Evolutionary conservation across 768 basidiomycete genomes (phyloP).

Genomic region (Suillus alpinus): DNA sequence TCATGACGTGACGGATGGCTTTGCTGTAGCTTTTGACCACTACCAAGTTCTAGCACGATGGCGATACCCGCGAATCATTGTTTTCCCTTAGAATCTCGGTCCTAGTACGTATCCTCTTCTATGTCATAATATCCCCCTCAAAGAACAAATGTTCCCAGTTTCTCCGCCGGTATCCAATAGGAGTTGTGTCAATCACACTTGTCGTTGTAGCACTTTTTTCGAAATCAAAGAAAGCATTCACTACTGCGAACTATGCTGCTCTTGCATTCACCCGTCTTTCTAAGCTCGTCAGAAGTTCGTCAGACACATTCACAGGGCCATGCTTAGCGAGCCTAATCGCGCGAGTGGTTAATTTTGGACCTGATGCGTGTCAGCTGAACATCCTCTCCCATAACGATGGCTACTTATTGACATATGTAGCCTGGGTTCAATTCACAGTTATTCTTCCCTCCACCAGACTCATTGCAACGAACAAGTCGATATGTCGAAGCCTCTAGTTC

Average conservation of each 20-base stretch:
- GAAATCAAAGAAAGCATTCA: background rate
- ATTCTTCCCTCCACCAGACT: background rate
- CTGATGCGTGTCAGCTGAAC: background rate
- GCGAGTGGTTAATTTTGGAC: background rate
- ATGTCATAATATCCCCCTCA: background rate
- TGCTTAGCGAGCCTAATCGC: background rate
- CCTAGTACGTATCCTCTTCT: background rate
- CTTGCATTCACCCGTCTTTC: background rate
- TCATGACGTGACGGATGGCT: background rate
- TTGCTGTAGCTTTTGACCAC: background rate
- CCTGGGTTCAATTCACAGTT: no score
- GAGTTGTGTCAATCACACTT: background rate
- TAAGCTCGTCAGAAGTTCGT: background rate
- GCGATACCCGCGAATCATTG: background rate
- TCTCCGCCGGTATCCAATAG: background rate
- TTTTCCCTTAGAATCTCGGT: background rate
- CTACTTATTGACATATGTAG: background rate
- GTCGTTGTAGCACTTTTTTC: background rate
- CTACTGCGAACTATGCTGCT: background rate
- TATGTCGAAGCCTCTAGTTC: constrained; percentile 26
- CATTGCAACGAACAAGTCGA: background rate
- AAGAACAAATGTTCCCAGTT: background rate
- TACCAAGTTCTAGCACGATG: background rate
- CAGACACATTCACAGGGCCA: background rate
- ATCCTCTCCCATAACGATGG: background rate